Evolutionary conservation across 1,284 basidiomycete genomes (phyloP), one percentile per base, ranked within the genome.

Genomic region (Rhodotorula sp.): DNA sequence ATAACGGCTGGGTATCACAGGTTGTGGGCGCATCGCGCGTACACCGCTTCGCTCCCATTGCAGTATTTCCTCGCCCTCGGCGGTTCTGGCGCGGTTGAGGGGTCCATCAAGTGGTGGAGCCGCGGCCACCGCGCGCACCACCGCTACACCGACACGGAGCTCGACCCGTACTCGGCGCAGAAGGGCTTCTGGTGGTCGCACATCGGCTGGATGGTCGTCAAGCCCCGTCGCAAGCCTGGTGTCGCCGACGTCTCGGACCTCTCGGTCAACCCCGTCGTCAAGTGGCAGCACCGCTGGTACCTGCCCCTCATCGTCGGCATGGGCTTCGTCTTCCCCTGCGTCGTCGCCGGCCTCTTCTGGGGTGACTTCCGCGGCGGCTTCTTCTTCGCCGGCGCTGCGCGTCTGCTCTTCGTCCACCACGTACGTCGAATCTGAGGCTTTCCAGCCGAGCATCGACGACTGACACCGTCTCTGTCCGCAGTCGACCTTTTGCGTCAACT

Each of bases 401-500:
- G 93, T 75, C 84, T 95, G 58, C 85, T 86, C 78, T 93, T 95
- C 79, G 93, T 96, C 62, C 93, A 96, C 81, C 93, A 96, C 82
- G 90, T 91, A 80, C 77, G 89, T 86, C 34, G 54, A 17, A 7
- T 7, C 34, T n/a, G 49, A 25, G 14, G 2, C n/a, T 42, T 53
- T 12, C 27, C 34, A 3, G 16, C 52, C 34, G 34, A 34, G 34
- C 34, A 34, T 34, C 34, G 34, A 34, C 34, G 34, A 34, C 63
- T 54, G 66, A 66, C 49, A 7, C 0, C 17, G 21, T 52, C 45
- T n/a, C 10, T 0, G 27, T 46, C 41, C n/a, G 48, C 74, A 91
- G 90, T 94, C 92, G 5, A 96, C 92, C 0, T 96, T 95, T 85
- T 95, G 92, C 81, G 92, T 97, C 81, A 96, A 95, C 84, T 95